Conservation (phyloP, 257 asterid genomes). For the Solanum paucissectum region DNA sequence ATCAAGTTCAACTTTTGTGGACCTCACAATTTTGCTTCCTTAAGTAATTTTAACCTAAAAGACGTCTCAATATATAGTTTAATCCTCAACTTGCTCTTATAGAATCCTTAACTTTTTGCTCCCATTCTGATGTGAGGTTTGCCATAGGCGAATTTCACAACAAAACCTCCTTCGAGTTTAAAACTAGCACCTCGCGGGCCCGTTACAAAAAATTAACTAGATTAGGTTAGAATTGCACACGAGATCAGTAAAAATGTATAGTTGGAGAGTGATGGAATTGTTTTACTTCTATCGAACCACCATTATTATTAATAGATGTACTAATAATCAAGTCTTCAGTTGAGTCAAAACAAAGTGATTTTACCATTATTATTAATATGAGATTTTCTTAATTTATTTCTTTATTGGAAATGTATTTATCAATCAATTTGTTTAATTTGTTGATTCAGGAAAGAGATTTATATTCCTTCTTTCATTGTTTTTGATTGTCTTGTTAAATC, state of each 20-base stretch:
- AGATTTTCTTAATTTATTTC: neutral
- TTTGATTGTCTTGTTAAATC: neutral
- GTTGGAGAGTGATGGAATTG: neutral
- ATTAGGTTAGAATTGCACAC: neutral
- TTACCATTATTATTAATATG: neutral
- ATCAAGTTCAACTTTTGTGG: neutral
- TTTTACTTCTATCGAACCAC: neutral
- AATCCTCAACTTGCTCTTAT: too few species aligned
- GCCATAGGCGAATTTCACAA: too few species aligned
- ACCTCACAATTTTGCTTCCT: too few species aligned
- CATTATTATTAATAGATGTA: neutral
- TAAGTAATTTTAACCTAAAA: neutral
- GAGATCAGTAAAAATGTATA: neutral
- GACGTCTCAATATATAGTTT: too few species aligned
- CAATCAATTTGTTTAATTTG: neutral
- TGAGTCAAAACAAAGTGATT: neutral
- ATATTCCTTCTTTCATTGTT: neutral
- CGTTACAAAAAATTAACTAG: too few species aligned
- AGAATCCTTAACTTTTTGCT: too few species aligned
- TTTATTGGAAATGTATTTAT: neutral
- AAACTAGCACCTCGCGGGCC: too few species aligned
- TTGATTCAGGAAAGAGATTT: neutral
- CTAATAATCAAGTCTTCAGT: neutral
- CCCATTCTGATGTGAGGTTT: too few species aligned
- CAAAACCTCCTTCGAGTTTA: too few species aligned